Base-by-base conservation (phyloP, 129 eudicot species). In the Escallonia rubra region DNA sequence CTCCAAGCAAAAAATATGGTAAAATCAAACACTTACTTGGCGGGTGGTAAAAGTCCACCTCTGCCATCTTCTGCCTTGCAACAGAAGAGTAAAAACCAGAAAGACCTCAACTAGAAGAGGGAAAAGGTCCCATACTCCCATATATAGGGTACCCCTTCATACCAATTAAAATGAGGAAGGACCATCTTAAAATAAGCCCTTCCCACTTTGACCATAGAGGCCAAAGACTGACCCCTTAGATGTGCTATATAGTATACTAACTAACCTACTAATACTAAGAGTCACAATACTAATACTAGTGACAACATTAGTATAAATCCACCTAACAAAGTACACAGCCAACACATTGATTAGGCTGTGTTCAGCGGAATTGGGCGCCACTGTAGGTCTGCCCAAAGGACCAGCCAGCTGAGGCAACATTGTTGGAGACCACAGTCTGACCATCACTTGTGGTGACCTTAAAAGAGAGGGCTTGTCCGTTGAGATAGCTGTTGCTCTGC, bases 381-480 rank as follows among this genome's bases (percentile, higher is more conserved):
- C 82, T 64, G 47, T 66, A 90, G 43, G 97, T 87, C 82, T 90
- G 97, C 0, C 97, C 92, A 53, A 87, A 90, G 60, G 95, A 87
- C 97, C 97, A 90, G 12, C 86, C 43, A 61, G 95, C 74, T 9
- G 91, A 95, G 47, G 95, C 92, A 48, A 74, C 92, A 48, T 87
- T 90, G 80, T 84, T 50, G 40, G 97, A 90, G 64, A 90, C 81
- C 14, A 90, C 70, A 3, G 78, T 84, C n/a, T 81, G 81, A 7
- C 92, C 95, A 57, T 90, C 97, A 48, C 97, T 80, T 0, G 95
- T 85, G 64, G 92, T 87, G 68, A 90, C 95, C 79, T 90, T 90
- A 23, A 90, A 87, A 15, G 97, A 87, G 42, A 90, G 80, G 39
- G 83, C 61, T 64, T 90, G 97, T 3, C 97, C 95, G 55, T 90